These are phyloP conservation scores for Monascus purpureus DNA, from an alignment of 495 filamentous ascomycete genomes.

Conservation along the genomic window DNA sequence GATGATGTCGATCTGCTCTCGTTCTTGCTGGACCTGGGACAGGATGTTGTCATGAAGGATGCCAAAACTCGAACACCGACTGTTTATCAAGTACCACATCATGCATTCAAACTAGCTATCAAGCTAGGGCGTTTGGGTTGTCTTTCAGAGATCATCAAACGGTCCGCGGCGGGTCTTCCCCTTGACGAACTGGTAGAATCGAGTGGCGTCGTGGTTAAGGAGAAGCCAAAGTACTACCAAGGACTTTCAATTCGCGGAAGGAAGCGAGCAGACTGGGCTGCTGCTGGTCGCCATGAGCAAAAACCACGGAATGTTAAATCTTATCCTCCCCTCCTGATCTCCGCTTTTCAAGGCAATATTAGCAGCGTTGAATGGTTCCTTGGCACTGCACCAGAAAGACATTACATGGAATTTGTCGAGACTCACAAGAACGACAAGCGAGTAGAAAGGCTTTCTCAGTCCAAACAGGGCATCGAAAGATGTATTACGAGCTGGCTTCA, in stretches of 20 bases:
- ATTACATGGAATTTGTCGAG: constrained; percentile 49
- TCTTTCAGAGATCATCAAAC: constrained; percentile 35
- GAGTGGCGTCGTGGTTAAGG: constrained; percentile 37
- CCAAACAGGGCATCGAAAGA: constrained; percentile 42
- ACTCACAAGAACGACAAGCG: constrained; percentile 39
- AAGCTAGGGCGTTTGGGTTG: constrained; percentile 25
- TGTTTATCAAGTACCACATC: constrained; percentile 8
- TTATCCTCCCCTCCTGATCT: constrained; percentile 42
- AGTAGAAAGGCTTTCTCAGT: constrained; percentile 38
- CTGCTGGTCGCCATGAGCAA: constrained; percentile 30
- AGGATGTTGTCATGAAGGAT: constrained; percentile 11
- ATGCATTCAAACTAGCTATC: constrained; percentile 27
- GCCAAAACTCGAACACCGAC: constrained; percentile 7
- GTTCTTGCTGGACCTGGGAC: constrained; percentile 29
- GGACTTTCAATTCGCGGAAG: constrained; percentile 57
- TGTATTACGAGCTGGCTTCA: constrained; percentile 47
- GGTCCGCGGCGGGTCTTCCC: constrained; percentile 48
- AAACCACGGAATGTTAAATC: constrained; percentile 9
- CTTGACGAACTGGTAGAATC: constrained; percentile 45
- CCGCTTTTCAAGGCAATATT: constrained; percentile 41
- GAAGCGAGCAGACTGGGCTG: constrained; percentile 52
- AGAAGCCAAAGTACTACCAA: constrained; percentile 55
- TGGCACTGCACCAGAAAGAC: constrained; percentile 44
- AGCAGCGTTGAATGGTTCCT: constrained; percentile 56
- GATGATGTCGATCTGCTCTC: constrained; percentile 26